Evolutionary conservation across 164 flowering plant species (phyloP).

Genomic region (Litsea cubeba): DNA sequence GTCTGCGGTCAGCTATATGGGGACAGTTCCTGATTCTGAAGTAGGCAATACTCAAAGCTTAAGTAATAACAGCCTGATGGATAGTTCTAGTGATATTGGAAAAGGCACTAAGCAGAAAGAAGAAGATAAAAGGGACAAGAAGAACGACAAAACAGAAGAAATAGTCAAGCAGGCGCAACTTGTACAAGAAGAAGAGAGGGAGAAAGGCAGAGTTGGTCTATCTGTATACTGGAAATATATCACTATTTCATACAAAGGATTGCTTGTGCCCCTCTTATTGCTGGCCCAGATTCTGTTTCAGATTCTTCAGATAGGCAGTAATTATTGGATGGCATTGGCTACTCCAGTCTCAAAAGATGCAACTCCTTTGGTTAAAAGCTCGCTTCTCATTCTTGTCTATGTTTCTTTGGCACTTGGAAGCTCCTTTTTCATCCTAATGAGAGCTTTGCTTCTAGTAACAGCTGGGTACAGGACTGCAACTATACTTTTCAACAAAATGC

Average conservation of each 20-base stretch:
- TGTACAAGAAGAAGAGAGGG: conserved; percentile 91
- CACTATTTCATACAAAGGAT: conserved; percentile 67
- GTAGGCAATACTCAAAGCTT: not conserved
- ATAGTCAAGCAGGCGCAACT: conserved; percentile 45
- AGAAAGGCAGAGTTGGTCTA: conserved; percentile 75
- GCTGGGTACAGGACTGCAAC: conserved; percentile 72
- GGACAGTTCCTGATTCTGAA: conserved; percentile 13
- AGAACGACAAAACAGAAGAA: conserved; percentile 33
- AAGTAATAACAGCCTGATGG: conserved; percentile 7
- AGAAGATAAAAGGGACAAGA: conserved; percentile 15
- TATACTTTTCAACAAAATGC: conserved; percentile 75
- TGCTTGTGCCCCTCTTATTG: conserved; percentile 67
- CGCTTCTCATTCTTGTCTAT: conserved; percentile 54
- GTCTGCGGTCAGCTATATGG: conserved; percentile 33
- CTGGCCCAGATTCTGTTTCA: conserved; percentile 53
- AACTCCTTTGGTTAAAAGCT: conserved; percentile 34
- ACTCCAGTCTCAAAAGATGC: conserved; percentile 56
- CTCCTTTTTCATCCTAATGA: conserved; percentile 51
- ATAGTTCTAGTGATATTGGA: not conserved
- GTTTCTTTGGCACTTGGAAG: conserved; percentile 62
- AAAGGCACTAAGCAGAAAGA: conserved; percentile 5
- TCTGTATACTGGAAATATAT: conserved; percentile 78
- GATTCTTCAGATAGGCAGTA: conserved; percentile 79
- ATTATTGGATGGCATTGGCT: conserved; percentile 97
- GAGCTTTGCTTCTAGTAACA: conserved; percentile 46